These are phyloP conservation scores for Limnanthes douglasii DNA, from an alignment of 345 rosid genomes.

Conservation along the genomic window DNA sequence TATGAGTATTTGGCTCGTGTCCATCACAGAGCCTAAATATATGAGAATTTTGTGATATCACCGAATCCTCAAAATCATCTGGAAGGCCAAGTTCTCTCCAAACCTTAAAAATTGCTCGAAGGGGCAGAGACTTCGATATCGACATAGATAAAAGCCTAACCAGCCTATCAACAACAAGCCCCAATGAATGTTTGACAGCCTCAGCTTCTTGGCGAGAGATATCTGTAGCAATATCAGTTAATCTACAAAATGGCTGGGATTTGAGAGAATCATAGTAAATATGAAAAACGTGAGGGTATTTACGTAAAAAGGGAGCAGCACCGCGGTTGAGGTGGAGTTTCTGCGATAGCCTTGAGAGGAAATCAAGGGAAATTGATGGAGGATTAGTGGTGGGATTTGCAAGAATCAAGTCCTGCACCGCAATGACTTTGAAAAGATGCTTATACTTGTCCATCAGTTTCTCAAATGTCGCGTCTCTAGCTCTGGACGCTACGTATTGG, in stretches of 20 bases:
- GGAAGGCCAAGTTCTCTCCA: conserved; percentile 96
- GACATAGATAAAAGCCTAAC: conserved; percentile 61
- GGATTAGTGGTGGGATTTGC: conserved; percentile 38
- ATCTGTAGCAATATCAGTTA: conserved; percentile 37
- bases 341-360: conserved; percentile 69
- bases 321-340: conserved; percentile 81
- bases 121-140: conserved; percentile 48
- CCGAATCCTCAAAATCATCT: conserved; percentile 84
- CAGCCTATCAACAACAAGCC: conserved; percentile 40
- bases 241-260: conserved; percentile 46
- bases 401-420: conserved; percentile 65
- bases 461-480: conserved; percentile 70
- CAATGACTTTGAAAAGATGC: conserved; percentile 55
- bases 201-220: conserved; percentile 44
- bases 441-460: conserved; percentile 86
- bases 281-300: conserved; percentile 64
- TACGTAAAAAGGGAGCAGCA: conserved; percentile 55
- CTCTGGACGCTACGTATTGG: conserved; percentile 56
- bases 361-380: conserved; percentile 59
- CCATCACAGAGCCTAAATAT: conserved; percentile 41
- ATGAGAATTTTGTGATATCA: conserved; percentile 35
- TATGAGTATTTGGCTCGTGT: conserved; percentile 56
- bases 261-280: conserved; percentile 41
- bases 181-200: conserved; percentile 27
- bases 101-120: conserved; percentile 75